These are phyloP conservation scores for Yamadazyma blattariae DNA, from an alignment of 1,139 yeast species.

Conservation along the genomic window DNA sequence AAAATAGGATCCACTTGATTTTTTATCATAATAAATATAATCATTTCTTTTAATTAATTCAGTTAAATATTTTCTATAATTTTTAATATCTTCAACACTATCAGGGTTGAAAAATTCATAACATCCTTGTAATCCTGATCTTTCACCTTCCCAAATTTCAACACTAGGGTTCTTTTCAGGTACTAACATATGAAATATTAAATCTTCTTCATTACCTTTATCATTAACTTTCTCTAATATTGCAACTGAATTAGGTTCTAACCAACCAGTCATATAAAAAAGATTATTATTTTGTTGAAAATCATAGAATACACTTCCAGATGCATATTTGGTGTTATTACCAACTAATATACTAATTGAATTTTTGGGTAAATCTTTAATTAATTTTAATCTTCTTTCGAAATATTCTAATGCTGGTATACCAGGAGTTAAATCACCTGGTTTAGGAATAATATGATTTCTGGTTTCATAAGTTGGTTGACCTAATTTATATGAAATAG, in stretches of 20 bases:
- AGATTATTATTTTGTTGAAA: slow-evolving; percentile 92
- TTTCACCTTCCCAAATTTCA: slow-evolving; percentile 94
- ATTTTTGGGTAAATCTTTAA: slow-evolving; percentile 55
- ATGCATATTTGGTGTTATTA: slow-evolving; percentile 66
- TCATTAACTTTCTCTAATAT: slow-evolving; percentile 61
- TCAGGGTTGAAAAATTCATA: slow-evolving; percentile 86
- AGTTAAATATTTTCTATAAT: slow-evolving; percentile 39
- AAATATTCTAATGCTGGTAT: slow-evolving; percentile 81
- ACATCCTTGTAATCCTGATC: slow-evolving; percentile 86
- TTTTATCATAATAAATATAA: slow-evolving; percentile 50
- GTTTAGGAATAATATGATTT: slow-evolving; percentile 62
- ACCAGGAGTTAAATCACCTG: slow-evolving; percentile 87
- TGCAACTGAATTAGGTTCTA: slow-evolving; percentile 84
- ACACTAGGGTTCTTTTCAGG: slow-evolving; percentile 75
- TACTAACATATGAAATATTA: slow-evolving; percentile 73
- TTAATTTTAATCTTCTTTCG: slow-evolving; percentile 60
- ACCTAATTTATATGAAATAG: slow-evolving; percentile 49
- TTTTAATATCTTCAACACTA: slow-evolving; percentile 52
- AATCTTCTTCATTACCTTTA: slow-evolving; percentile 47
- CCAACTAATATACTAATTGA: slow-evolving; percentile 79
- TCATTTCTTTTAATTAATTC: slow-evolving; percentile 46
- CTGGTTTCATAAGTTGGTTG: slow-evolving; percentile 88
- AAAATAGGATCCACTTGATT: slow-evolving; percentile 4
- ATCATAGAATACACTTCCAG: slow-evolving; percentile 87
- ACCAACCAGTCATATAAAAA: slow-evolving; percentile 86